Conservation (phyloP, 371 early-diverging fungal species). For the Zancudomyces culisetae region DNA sequence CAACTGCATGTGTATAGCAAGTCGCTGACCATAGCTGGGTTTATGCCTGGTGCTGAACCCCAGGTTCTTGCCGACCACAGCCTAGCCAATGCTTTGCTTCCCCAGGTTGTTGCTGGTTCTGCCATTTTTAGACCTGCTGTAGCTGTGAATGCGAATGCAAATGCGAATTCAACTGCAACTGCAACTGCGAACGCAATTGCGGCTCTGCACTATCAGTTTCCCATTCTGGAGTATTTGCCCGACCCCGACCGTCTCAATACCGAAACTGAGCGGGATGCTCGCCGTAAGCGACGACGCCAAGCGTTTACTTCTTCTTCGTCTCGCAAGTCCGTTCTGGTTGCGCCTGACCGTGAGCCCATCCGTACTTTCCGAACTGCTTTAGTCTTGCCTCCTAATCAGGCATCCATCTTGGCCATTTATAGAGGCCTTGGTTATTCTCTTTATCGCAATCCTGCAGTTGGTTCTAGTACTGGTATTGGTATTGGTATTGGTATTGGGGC, state of each 20-base stretch:
- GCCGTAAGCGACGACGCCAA: conserved; percentile 66
- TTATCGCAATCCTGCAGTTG: no score
- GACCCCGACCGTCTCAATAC: conserved; percentile 61
- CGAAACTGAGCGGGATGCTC: conserved; percentile 55
- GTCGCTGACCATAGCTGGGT: conserved; percentile 60
- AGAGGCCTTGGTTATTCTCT: no score
- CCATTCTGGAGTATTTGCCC: conserved; percentile 40
- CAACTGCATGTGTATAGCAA: conserved; percentile 70
- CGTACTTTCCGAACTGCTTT: neutral
- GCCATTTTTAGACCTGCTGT: conserved; percentile 56
- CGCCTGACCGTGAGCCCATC: neutral
- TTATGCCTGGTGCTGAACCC: conserved; percentile 21
- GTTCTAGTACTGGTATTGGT: no score
- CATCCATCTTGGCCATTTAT: no score
- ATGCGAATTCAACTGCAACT: conserved; percentile 31
- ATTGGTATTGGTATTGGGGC: no score
- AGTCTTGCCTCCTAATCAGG: neutral
- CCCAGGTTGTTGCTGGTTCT: conserved; percentile 19
- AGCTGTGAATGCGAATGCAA: conserved; percentile 47
- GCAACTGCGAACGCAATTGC: no score
- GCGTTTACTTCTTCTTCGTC: no score
- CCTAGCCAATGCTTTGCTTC: conserved; percentile 1
- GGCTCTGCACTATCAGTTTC: conserved; percentile 34
- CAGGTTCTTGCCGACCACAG: conserved; percentile 7
- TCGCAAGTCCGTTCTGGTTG: neutral